phyloP scores from a whole-genome alignment of 225 moss, liverwort and hornwort genomes.

The Physcomitrellopsis africana region DNA sequence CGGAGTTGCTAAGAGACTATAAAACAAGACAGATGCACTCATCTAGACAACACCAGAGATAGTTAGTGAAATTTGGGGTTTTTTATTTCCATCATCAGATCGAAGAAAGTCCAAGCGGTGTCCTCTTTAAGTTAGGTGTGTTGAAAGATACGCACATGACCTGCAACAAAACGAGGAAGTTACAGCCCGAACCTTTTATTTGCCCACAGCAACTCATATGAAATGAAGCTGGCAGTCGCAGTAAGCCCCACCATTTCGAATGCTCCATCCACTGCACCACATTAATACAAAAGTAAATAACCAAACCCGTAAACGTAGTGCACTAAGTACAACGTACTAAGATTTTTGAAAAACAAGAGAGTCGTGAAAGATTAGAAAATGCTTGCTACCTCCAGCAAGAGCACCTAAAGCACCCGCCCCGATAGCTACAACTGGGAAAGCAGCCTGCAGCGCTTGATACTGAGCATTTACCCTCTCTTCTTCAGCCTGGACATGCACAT shows the following conservation, averaged over 20 bases:
- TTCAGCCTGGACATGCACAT: slow-evolving; percentile 45
- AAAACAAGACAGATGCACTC: neutral
- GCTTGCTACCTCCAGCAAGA: slow-evolving; percentile 72
- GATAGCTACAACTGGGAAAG: slow-evolving; percentile 80
- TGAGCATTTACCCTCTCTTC: slow-evolving; percentile 59
- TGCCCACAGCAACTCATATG: slow-evolving; percentile 80
- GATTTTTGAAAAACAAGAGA: slow-evolving; percentile 1
- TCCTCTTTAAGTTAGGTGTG: neutral
- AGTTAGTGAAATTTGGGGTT: neutral
- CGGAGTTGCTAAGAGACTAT: neutral
- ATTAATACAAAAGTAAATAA: neutral
- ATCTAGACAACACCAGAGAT: neutral
- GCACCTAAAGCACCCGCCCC: slow-evolving; percentile 87
- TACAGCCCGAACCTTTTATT: slow-evolving; percentile 54
- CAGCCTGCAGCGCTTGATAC: slow-evolving; percentile 59
- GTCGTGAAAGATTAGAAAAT: neutral
- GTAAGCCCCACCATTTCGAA: slow-evolving; percentile 85
- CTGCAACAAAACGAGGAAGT: neutral
- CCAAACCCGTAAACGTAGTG: neutral
- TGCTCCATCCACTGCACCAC: slow-evolving; percentile 79
- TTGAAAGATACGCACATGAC: neutral
- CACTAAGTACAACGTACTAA: neutral
- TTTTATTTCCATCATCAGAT: neutral
- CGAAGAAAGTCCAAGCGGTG: neutral
- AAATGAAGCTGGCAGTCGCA: slow-evolving; percentile 84